These are phyloP conservation scores for Fusarium piperis DNA, from an alignment of 2,329 filamentous ascomycete genomes.

Conservation along the genomic window DNA sequence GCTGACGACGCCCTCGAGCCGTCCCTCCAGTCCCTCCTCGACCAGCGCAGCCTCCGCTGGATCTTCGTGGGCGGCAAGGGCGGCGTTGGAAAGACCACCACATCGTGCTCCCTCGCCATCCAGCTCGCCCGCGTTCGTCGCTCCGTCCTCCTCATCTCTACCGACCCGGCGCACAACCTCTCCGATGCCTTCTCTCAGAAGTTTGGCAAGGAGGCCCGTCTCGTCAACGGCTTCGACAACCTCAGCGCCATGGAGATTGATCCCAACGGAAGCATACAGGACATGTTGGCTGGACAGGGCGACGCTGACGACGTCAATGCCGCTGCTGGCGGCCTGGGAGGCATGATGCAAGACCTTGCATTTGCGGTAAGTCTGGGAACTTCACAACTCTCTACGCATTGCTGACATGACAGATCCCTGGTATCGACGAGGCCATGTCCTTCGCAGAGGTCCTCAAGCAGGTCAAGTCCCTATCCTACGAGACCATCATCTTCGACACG, in stretches of 20 bases:
- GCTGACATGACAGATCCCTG: conserved; percentile 77
- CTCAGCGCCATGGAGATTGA: conserved; percentile 99
- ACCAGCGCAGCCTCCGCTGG: conserved; percentile 96
- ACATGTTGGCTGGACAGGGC: conserved; percentile 81
- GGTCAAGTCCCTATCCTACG: conserved; percentile 98
- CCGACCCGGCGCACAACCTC: conserved; percentile 97
- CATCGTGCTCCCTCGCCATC: conserved; percentile 96
- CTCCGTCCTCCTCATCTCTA: conserved; percentile 96
- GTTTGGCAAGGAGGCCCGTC: conserved; percentile 96
- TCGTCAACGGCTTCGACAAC: conserved; percentile 91
- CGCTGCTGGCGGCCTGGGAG: conserved; percentile 79
- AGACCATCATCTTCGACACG: conserved; percentile 99
- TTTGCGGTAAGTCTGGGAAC: conserved; percentile 75
- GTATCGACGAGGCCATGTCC: conserved; percentile 99
- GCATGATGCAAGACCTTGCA: conserved; percentile 98
- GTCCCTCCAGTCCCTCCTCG: conserved; percentile 91
- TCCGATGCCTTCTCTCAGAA: conserved; percentile 98
- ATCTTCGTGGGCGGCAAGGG: conserved; percentile 99
- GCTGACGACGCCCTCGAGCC: conserved; percentile 85
- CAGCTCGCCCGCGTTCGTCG: conserved; percentile 95
- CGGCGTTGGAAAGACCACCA: conserved; percentile 99
- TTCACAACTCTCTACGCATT: background rate
- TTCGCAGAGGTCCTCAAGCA: conserved; percentile 99
- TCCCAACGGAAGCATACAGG: conserved; percentile 96
- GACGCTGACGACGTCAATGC: conserved; percentile 75